These are phyloP conservation scores for Scutellaria minor DNA, from an alignment of 257 asterid species.

Conservation along the genomic window DNA sequence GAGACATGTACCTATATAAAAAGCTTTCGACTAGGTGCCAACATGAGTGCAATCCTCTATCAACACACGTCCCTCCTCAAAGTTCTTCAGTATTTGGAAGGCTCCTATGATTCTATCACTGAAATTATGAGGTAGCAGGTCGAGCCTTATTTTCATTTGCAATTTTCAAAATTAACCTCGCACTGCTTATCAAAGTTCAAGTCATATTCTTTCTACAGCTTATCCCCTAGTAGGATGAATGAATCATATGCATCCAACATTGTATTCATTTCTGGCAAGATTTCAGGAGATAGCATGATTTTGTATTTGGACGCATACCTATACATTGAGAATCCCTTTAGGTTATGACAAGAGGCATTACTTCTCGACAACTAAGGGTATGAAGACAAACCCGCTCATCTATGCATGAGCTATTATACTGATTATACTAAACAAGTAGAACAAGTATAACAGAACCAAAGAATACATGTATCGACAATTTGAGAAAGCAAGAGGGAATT, in stretches of 20 bases:
- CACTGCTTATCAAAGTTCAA: slow-evolving; percentile 1
- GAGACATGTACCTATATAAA: neutral
- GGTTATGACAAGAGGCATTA: slow-evolving; percentile 21
- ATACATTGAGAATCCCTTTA: neutral
- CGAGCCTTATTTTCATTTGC: neutral
- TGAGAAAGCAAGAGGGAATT: neutral
- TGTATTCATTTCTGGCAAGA: neutral
- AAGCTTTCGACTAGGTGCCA: neutral
- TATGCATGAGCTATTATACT: slow-evolving; percentile 21
- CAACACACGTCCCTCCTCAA: neutral
- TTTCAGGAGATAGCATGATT: neutral
- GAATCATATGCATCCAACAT: slow-evolving; percentile 14
- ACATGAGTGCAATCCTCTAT: neutral
- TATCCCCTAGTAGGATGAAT: neutral
- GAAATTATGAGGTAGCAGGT: neutral
- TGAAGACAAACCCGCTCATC: slow-evolving; percentile 13
- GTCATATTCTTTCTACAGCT: slow-evolving; percentile 13
- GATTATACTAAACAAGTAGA: slow-evolving; percentile 13
- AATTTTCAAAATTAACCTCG: neutral
- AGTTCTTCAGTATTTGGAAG: neutral
- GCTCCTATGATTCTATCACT: neutral
- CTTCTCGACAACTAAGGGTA: slow-evolving; percentile 22
- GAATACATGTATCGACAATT: neutral
- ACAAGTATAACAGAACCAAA: neutral
- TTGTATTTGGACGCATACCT: slow-evolving; percentile 13